Percentiles rank a stretch among this genome's conserved stretches.
Evolutionary conservation across 164 flowering plant genomes (phyloP).

Genomic region (Umbilicus rupestris): DNA sequence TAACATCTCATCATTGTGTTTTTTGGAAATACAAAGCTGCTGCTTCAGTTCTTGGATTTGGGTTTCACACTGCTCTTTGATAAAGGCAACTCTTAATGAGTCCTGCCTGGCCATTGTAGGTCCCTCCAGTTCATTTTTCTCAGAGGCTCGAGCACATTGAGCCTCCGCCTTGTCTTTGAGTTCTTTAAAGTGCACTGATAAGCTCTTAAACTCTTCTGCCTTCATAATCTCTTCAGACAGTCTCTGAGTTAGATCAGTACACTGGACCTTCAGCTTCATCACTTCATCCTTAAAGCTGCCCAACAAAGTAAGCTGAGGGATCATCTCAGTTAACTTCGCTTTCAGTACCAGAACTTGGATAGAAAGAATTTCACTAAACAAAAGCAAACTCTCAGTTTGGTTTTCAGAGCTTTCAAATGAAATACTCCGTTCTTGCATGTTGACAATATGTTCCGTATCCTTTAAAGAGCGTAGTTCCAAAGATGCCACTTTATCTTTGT

Average conservation of each 20-base stretch:
- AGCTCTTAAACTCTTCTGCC: conserved; percentile 80
- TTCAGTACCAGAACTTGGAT: conserved; percentile 34
- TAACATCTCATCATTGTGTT: conserved; percentile 86
- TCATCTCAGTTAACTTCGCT: conserved; percentile 45
- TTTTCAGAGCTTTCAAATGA: conserved; percentile 27
- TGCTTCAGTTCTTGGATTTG: conserved; percentile 67
- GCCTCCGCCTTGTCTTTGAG: conserved; percentile 85
- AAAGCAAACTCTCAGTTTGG: conserved; percentile 30
- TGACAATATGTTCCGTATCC: conserved; percentile 23
- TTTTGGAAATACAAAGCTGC: conserved; percentile 67
- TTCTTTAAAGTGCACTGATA: conserved; percentile 73
- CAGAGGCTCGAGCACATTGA: conserved; percentile 42
- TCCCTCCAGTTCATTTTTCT: conserved; percentile 48
- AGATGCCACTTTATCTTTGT: conserved; percentile 19
- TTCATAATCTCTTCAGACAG: conserved; percentile 74
- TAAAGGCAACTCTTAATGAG: conserved; percentile 74
- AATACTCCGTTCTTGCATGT: conserved; percentile 33
- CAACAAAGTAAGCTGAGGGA: conserved; percentile 18
- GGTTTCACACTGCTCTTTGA: conserved; percentile 90
- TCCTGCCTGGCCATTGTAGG: conserved; percentile 37
- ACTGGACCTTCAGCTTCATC: conserved; percentile 28
- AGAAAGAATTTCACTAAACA: conserved; percentile 50
- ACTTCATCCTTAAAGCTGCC: conserved; percentile 31
- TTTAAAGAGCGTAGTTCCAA: conserved; percentile 17
- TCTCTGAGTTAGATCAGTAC: conserved; percentile 39